These are phyloP conservation scores for Phytophthora quininea DNA, from an alignment of 352 stramenopile species.

Conservation along the genomic window DNA sequence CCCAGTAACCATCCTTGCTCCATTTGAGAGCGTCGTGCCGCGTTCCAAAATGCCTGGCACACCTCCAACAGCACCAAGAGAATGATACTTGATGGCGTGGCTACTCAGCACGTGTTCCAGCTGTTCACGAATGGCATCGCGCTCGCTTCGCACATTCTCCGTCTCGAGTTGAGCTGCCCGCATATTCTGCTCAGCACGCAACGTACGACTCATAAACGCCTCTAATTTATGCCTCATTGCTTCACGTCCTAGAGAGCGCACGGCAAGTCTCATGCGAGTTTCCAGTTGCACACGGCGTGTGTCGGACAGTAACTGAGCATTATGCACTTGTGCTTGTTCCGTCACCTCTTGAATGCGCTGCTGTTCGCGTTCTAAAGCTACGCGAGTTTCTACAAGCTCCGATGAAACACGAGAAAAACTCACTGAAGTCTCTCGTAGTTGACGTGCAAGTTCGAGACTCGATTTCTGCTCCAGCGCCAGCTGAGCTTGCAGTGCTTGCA, in stretches of 20 bases:
- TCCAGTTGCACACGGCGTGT: constrained; percentile 59
- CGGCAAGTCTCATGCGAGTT: constrained; percentile 55
- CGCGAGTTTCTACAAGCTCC: constrained; percentile 57
- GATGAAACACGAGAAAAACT: constrained; percentile 49
- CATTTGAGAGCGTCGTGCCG: constrained; percentile 45
- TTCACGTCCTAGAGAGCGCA: constrained; percentile 69
- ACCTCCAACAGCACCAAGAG: constrained; percentile 44
- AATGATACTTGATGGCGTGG: constrained; percentile 62
- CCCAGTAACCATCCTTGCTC: constrained; percentile 40
- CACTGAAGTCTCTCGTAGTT: constrained; percentile 54
- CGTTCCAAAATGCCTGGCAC: constrained; percentile 63
- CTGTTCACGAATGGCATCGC: constrained; percentile 40
- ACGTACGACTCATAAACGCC: constrained; percentile 46
- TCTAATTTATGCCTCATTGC: constrained; percentile 72
- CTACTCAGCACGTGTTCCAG: constrained; percentile 61
- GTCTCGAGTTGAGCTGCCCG: constrained; percentile 53
- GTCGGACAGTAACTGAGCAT: constrained; percentile 53
- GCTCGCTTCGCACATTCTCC: constrained; percentile 39
- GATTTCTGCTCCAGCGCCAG: constrained; percentile 57
- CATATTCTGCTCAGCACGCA: constrained; percentile 64
- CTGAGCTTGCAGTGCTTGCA: constrained; percentile 54
- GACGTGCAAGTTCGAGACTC: constrained; percentile 49
- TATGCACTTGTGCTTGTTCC: constrained; percentile 55
- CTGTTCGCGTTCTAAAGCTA: constrained; percentile 54
- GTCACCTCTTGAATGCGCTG: constrained; percentile 36